These are phyloP conservation scores for Asterionellopsis glacialis DNA, from an alignment of 108 stramenopile species.

Conservation along the genomic window DNA sequence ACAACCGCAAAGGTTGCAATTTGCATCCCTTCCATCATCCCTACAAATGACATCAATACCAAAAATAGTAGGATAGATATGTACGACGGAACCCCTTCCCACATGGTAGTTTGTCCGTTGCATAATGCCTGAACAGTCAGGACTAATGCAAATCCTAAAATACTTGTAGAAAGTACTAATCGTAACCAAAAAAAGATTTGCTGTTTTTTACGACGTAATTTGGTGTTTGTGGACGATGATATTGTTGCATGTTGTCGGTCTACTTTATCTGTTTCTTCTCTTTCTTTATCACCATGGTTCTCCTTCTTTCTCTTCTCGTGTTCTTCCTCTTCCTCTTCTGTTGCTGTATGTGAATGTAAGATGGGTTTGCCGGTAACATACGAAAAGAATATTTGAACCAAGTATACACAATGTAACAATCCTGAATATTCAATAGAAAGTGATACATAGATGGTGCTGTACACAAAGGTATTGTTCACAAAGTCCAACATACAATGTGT, in stretches of 20 bases:
- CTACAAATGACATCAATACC: conserved; percentile 34
- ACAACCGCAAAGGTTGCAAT: conserved; percentile 63
- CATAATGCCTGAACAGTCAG: conserved; percentile 40
- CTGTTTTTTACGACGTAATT: conserved; percentile 1
- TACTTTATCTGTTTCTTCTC: not conserved
- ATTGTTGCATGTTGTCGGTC: not conserved
- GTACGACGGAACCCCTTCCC: conserved; percentile 19
- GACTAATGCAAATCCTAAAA: conserved; percentile 48
- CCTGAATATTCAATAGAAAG: conserved; percentile 63
- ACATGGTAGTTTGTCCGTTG: conserved; percentile 36
- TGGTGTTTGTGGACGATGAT: not conserved
- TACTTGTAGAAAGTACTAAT: conserved; percentile 31
- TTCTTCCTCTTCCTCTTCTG: not conserved
- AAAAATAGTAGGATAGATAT: conserved; percentile 39
- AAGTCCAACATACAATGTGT: conserved; percentile 76
- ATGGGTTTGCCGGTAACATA: conserved; percentile 44
- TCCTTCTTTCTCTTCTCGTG: not conserved
- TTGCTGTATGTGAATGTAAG: not conserved
- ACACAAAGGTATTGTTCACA: conserved; percentile 73
- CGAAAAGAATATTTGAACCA: conserved; percentile 43
- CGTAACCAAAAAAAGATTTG: conserved; percentile 46
- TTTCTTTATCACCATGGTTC: not conserved
- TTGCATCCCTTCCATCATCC: conserved; percentile 61
- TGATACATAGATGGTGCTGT: conserved; percentile 52
- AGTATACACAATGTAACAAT: conserved; percentile 64